Evolutionary conservation across 2,329 filamentous ascomycete species (phyloP).

Genomic region (Furcasterigmium sp.): DNA sequence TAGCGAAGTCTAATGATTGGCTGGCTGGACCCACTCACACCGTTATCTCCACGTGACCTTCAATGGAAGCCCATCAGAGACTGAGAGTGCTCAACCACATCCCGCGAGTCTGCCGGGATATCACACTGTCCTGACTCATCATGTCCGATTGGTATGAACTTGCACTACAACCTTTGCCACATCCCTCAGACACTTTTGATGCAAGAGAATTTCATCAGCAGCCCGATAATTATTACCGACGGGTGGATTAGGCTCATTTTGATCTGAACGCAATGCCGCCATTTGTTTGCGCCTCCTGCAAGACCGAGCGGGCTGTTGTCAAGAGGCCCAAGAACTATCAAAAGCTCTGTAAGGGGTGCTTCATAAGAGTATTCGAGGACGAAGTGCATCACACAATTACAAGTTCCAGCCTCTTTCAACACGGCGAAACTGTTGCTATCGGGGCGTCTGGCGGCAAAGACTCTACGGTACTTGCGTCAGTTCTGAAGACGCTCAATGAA

Average conservation of each 20-base stretch:
- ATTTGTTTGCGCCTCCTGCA: slow-evolving; percentile 69
- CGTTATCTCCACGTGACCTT: slow-evolving; percentile 6
- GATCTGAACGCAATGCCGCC: no score
- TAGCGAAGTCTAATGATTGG: no score
- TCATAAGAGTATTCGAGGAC: slow-evolving; percentile 80
- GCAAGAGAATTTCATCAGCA: no score
- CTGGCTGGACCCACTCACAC: background rate
- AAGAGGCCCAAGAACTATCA: slow-evolving; percentile 92
- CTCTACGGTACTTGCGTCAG: slow-evolving; percentile 90
- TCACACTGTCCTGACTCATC: no score
- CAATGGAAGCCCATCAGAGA: no score
- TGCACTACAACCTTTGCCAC: no score
- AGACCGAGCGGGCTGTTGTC: slow-evolving; percentile 74
- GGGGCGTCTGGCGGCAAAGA: slow-evolving; percentile 97
- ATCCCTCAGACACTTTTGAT: no score
- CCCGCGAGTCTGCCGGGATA: no score
- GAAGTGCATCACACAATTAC: slow-evolving; percentile 93
- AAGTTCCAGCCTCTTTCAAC: slow-evolving; percentile 72
- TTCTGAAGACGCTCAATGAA: slow-evolving; percentile 91
- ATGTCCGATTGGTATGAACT: no score
- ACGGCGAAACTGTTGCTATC: slow-evolving; percentile 84
- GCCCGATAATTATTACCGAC: no score
- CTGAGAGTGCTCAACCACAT: no score
- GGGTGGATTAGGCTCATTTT: no score
- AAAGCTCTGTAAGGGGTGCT: slow-evolving; percentile 87